phyloP scores from a whole-genome alignment of 192 early-diverging fungal genomes.

The Backusella morwellensis region DNA sequence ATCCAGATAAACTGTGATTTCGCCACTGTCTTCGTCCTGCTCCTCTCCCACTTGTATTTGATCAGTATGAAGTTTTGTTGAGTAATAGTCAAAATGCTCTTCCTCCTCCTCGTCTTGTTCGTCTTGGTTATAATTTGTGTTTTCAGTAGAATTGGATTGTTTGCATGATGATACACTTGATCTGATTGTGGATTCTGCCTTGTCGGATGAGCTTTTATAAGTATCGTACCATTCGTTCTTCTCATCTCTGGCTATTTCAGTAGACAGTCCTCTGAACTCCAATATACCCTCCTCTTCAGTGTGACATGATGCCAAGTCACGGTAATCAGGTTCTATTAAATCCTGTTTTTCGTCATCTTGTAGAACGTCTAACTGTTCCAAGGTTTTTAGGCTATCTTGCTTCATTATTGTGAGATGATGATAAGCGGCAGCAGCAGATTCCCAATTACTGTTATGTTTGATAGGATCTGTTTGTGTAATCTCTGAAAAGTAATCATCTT shows the following conservation, averaged over 20 bases:
- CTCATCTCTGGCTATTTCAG: not conserved
- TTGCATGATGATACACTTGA: conserved; percentile 9
- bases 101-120: not conserved
- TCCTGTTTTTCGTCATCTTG: not conserved
- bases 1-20: conserved; percentile 1
- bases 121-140: not conserved
- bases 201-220: not conserved
- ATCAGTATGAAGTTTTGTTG: not conserved
- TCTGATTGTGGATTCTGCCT: not conserved
- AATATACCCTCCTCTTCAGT: not conserved
- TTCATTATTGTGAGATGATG: not conserved
- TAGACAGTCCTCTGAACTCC: not conserved
- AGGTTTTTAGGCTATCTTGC: not conserved
- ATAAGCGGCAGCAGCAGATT: not conserved
- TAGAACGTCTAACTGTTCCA: not conserved
- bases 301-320: not conserved
- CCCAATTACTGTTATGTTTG: not conserved
- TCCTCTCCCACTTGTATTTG: not conserved
- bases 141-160: not conserved
- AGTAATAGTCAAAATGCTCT: conserved; percentile 6
- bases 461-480: not conserved
- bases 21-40: not conserved
- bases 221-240: not conserved
- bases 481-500: not conserved
- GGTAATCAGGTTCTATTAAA: not conserved